Conservation (phyloP, 2,329 filamentous ascomycete species). For the Fusarium nisikadoi region DNA sequence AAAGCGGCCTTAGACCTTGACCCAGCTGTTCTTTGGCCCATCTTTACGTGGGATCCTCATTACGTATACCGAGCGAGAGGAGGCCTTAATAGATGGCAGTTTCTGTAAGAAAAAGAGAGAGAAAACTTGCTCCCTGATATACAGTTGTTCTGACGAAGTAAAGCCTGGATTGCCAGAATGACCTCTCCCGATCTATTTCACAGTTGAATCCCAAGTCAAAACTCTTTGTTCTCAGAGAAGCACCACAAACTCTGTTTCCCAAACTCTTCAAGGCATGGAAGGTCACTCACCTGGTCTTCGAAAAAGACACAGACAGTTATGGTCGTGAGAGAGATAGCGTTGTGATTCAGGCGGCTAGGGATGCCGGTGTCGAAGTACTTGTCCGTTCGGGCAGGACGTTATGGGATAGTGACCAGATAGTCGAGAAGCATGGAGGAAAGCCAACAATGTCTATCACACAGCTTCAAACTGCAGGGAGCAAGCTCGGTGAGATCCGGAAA, state of each 20-base stretch:
- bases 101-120: slow-evolving; percentile 58
- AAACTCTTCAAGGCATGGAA: slow-evolving; percentile 80
- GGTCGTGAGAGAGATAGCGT: slow-evolving; percentile 70
- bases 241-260: slow-evolving; percentile 75
- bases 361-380: slow-evolving; percentile 76
- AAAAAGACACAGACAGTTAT: slow-evolving; percentile 82
- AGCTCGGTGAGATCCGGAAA: slow-evolving; percentile 69
- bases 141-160: not conserved
- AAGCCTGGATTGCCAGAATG: slow-evolving; percentile 77
- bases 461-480: slow-evolving; percentile 70
- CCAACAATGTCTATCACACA: slow-evolving; percentile 80
- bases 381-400: slow-evolving; percentile 72
- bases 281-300: slow-evolving; percentile 80
- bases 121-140: not conserved
- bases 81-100: slow-evolving; percentile 79
- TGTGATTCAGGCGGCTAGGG: slow-evolving; percentile 67
- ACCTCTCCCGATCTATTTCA: slow-evolving; percentile 73
- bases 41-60: slow-evolving; percentile 85
- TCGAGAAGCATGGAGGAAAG: slow-evolving; percentile 71
- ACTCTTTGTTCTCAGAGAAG: slow-evolving; percentile 77
- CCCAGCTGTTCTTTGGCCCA: slow-evolving; percentile 75
- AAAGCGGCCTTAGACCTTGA: slow-evolving; percentile 76
- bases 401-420: slow-evolving; percentile 78
- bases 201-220: slow-evolving; percentile 77
- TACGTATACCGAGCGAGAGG: slow-evolving; percentile 79